Evolutionary conservation across 2,329 filamentous ascomycete genomes (phyloP), one percentile per base, ranked within the genome.

Genomic region (Exophiala bonariae): DNA sequence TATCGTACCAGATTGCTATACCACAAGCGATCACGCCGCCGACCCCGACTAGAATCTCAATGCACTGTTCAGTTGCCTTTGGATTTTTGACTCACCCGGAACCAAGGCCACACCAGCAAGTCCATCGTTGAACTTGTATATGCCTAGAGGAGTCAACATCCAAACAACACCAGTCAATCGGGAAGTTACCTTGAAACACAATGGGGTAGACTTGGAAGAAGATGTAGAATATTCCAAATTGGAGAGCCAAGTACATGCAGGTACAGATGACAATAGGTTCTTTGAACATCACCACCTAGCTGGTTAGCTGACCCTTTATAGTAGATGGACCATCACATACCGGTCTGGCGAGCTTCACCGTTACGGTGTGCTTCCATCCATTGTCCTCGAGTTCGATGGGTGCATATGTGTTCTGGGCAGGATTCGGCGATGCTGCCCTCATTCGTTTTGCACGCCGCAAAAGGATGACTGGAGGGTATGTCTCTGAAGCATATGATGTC

Each of bases 181-280:
- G 50, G 32, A 63, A 65, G 1, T 56, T 51, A 2, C 68, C 64
- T 52, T 85, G 74, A 69, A 93, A 95, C 38, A 95, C 86, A 35
- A 93, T 79, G 0, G 87, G 85, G 59, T 95, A 95, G 1, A 89
- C 87, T 0, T 88, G 91, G 42, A 96, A 75, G 72, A 93, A 93
- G 18, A 92, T 82, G 62, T 93, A 95, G 1, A 95, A 79, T 1
- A 93, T 74, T 4, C 77, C 86, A 61, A 91, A 90, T 65, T 87
- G 82, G 67, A 89, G 88, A 32, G 83, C 79, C 73, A 85, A 85
- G 68, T 89, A 89, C 44, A 88, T 71, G 31, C 83, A 85, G 17
- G 89, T 68, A 7, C 83, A 69, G 1, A 80, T 72, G 45, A 89
- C 82, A 45, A 89, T 86, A 45, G 86, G 84, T 65, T 88, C 85